These are phyloP conservation scores for Poteriospumella lacustris DNA, from an alignment of 108 stramenopile species.

Conservation along the genomic window DNA sequence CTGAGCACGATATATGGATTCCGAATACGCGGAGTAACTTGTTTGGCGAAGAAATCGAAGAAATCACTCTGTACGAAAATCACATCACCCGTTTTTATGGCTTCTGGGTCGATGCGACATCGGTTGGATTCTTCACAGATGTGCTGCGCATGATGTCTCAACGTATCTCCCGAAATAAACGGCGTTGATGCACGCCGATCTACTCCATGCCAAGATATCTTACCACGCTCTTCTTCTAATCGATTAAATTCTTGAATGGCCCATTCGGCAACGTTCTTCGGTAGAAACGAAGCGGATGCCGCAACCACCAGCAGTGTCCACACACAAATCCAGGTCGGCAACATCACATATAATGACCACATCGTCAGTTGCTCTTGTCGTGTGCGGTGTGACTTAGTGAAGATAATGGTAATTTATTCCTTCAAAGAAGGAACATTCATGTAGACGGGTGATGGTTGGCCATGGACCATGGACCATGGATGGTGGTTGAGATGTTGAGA, in stretches of 20 bases:
- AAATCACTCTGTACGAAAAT: background rate
- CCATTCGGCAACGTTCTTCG: background rate
- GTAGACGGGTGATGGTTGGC: too few relatives aligned
- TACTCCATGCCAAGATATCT: background rate
- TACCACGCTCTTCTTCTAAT: background rate
- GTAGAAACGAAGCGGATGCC: background rate
- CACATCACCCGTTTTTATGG: background rate
- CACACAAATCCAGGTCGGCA: background rate
- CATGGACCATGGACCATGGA: too few relatives aligned
- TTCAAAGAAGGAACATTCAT: too few relatives aligned
- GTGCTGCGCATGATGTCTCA: background rate
- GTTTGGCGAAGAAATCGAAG: background rate
- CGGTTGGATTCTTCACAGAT: background rate
- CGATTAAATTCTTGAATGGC: background rate
- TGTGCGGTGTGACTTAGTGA: too few relatives aligned
- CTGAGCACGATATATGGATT: background rate
- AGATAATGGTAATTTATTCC: too few relatives aligned
- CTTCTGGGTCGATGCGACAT: background rate
- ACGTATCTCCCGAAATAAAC: background rate
- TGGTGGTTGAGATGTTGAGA: too few relatives aligned
- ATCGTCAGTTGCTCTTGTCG: too few relatives aligned
- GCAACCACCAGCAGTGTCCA: background rate
- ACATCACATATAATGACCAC: too few relatives aligned
- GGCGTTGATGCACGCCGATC: background rate
- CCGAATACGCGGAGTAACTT: background rate